Conservation (phyloP, 805 yeast species). For the Ogataea pignaliae region DNA sequence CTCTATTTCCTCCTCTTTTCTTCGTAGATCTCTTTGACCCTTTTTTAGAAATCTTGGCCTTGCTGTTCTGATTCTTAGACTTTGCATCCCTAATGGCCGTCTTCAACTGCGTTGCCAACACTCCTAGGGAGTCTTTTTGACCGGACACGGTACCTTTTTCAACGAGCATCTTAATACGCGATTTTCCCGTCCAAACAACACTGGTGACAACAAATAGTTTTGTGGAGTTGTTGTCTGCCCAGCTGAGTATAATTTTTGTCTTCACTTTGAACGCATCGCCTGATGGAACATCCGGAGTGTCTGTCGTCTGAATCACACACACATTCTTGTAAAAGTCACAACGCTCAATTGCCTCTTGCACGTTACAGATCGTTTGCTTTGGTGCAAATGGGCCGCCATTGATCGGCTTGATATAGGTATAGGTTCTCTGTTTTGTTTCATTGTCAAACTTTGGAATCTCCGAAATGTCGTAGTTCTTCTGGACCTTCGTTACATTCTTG, state of each 20-base stretch:
- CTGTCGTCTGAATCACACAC: constrained; percentile 51
- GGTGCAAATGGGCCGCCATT: constrained; percentile 67
- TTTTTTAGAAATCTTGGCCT: constrained; percentile 9
- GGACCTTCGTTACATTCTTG: constrained; percentile 45
- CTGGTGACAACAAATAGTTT: constrained; percentile 47
- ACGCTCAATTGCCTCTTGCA: constrained; percentile 54
- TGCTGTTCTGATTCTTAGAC: constrained; percentile 24
- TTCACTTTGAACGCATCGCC: constrained; percentile 63
- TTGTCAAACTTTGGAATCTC: constrained; percentile 37
- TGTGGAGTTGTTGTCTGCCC: constrained; percentile 60
- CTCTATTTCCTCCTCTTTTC: constrained; percentile 5
- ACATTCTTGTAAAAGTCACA: constrained; percentile 45
- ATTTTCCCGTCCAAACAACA: constrained; percentile 69
- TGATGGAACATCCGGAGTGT: constrained; percentile 81
- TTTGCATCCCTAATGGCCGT: background rate
- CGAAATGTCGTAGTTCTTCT: constrained; percentile 59
- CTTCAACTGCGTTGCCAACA: constrained; percentile 44
- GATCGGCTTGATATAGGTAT: constrained; percentile 59
- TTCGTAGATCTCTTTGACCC: constrained; percentile 5
- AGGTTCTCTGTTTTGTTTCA: constrained; percentile 39
- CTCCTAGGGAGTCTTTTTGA: constrained; percentile 55
- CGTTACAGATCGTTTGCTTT: constrained; percentile 63
- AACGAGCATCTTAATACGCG: constrained; percentile 74
- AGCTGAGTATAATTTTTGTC: constrained; percentile 52
- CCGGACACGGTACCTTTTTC: constrained; percentile 74